phyloP scores from a whole-genome alignment of 495 filamentous ascomycete genomes.

The Aspergillus indologenus region DNA sequence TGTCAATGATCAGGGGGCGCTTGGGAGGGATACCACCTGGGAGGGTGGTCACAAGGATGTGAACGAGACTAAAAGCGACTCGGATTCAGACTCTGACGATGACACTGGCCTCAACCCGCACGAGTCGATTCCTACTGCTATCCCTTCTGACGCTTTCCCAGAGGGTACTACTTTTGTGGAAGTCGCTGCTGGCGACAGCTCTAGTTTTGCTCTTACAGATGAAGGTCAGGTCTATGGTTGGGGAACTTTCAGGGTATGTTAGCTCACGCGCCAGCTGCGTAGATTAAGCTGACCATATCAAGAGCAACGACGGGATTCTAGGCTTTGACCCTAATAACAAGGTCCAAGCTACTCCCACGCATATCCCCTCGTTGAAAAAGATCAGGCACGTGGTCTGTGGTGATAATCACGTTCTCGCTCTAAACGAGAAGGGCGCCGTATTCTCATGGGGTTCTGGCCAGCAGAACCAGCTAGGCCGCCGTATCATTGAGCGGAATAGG shows the following conservation, averaged over 20 bases:
- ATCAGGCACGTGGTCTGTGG: constrained; percentile 56
- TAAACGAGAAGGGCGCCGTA: constrained; percentile 53
- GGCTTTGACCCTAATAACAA: constrained; percentile 46
- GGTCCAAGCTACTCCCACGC: constrained; percentile 47
- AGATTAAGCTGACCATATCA: constrained; percentile 19
- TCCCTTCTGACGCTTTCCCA: constrained; percentile 50
- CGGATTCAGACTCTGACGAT: constrained; percentile 49
- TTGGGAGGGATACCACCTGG: constrained; percentile 60
- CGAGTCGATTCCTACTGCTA: constrained; percentile 58
- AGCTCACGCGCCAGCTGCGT: background rate
- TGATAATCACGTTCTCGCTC: constrained; percentile 60
- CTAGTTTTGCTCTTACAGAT: constrained; percentile 63
- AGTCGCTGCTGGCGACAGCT: constrained; percentile 62
- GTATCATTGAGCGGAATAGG: constrained; percentile 54
- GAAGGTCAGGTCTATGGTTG: constrained; percentile 66
- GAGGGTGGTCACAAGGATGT: constrained; percentile 64
- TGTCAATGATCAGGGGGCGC: constrained; percentile 65
- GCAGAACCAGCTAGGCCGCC: constrained; percentile 62
- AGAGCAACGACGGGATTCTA: constrained; percentile 58
- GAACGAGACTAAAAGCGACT: constrained; percentile 51
- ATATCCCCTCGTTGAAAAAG: constrained; percentile 52
- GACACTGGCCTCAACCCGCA: constrained; percentile 57
- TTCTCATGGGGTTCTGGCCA: constrained; percentile 63
- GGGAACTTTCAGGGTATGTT: constrained; percentile 65
- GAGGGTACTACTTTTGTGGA: constrained; percentile 55